Evolutionary conservation across 2,329 filamentous ascomycete genomes (phyloP).

Genomic region (Aspergillus glaucus): DNA sequence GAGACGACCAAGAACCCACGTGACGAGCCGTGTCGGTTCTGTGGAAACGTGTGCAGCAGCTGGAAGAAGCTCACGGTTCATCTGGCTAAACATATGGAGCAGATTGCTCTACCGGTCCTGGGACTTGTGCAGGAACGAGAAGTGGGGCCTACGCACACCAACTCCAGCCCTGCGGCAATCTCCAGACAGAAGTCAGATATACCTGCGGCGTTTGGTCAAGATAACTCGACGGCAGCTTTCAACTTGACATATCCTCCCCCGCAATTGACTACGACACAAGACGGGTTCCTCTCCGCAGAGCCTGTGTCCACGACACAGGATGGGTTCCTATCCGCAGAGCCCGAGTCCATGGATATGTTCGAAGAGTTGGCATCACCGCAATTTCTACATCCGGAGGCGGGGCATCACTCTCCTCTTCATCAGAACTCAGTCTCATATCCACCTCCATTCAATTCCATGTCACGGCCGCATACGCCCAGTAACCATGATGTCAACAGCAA

Average conservation of each 20-base stretch:
- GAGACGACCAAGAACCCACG: constrained; percentile 61
- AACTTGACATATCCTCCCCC: constrained; percentile 9
- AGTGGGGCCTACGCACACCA: constrained; percentile 12
- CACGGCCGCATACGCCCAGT: constrained; percentile 14
- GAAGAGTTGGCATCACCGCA: constrained; percentile 8
- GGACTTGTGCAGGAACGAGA: constrained; percentile 40
- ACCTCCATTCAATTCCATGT: constrained; percentile 25
- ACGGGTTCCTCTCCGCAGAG: constrained; percentile 16
- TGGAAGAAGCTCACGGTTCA: constrained; percentile 97
- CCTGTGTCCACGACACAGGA: constrained; percentile 16
- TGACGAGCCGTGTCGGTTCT: constrained; percentile 81
- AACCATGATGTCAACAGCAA: constrained; percentile 1
- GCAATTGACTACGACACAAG: constrained; percentile 18
- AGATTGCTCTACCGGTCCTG: constrained; percentile 76
- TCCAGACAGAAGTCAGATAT: constrained; percentile 1
- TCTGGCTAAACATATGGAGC: constrained; percentile 89
- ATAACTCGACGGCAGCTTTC: constrained; percentile 7
- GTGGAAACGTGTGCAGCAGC: constrained; percentile 68
- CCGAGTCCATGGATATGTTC: constrained; percentile 19
- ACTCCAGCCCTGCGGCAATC: constrained; percentile 3
- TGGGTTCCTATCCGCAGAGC: constrained; percentile 21
- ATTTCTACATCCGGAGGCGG: constrained; percentile 3
- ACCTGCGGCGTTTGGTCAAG: constrained; percentile 3
- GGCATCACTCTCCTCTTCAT: constrained; percentile 19
- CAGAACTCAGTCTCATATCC: constrained; percentile 29